Conservation (phyloP, 2,329 filamentous ascomycete species). For the Colletotrichum horii region DNA sequence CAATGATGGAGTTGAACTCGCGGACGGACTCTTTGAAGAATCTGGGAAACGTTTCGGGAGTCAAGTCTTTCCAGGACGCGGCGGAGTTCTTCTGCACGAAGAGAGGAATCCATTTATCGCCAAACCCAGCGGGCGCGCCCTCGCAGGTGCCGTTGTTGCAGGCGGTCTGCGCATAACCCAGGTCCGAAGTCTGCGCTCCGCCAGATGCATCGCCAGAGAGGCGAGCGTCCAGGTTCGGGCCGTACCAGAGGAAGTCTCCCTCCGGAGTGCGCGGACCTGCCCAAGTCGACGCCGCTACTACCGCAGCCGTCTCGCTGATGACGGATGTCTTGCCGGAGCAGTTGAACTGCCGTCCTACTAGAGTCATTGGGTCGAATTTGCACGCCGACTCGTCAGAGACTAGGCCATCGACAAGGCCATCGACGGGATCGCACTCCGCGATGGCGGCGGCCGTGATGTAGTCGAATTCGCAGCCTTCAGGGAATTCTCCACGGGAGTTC, state of each 20-base stretch:
- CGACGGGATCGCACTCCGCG: conserved; percentile 27
- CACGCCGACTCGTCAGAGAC: conserved; percentile 12
- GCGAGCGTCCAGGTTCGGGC: not conserved
- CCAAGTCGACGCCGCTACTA: not conserved
- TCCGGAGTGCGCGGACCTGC: not conserved
- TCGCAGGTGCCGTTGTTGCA: not conserved
- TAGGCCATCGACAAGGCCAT: conserved; percentile 27
- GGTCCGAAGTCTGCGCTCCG: not conserved
- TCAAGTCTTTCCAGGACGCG: not conserved
- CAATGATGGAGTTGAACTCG: not conserved
- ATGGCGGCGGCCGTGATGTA: conserved; percentile 39
- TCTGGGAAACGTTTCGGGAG: not conserved
- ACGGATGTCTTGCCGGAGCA: not conserved
- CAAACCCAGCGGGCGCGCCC: not conserved
- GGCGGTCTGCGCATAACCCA: not conserved
- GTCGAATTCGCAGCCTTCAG: conserved; percentile 24
- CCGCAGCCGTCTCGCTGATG: not conserved
- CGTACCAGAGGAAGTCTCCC: not conserved
- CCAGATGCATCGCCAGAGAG: not conserved
- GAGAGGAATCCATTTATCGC: not conserved
- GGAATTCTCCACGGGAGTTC: not conserved
- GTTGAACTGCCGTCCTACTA: conserved; percentile 11
- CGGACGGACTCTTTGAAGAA: not conserved
- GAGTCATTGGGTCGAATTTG: conserved; percentile 26
- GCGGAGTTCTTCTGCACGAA: not conserved